These are phyloP conservation scores for Zoysia matrella DNA, from an alignment of 202 grass and related monocot genomes.

Conservation along the genomic window DNA sequence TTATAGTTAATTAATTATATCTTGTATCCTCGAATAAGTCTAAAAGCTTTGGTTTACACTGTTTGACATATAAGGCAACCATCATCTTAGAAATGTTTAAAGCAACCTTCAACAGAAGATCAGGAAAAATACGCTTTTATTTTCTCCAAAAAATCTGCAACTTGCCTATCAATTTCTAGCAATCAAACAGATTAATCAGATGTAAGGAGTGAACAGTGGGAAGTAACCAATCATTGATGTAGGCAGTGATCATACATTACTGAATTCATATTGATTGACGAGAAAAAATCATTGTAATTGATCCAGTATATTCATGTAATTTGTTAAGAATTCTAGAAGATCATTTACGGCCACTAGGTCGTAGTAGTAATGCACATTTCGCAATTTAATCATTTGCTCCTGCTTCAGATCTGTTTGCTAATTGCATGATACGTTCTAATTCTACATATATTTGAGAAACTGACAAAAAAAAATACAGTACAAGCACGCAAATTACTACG, in stretches of 20 bases:
- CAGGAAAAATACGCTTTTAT: background rate
- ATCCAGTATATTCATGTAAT: background rate
- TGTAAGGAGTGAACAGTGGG: background rate
- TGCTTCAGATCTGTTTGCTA: slow-evolving; percentile 1
- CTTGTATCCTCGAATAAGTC: background rate
- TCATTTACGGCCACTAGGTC: too few relatives aligned
- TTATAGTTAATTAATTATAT: slow-evolving; percentile 26
- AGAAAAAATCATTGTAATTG: background rate
- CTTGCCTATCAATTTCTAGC: background rate
- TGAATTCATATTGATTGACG: background rate
- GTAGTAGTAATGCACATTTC: background rate
- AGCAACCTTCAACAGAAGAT: background rate
- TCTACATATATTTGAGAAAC: background rate
- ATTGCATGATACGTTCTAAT: slow-evolving; percentile 10
- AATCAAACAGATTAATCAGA: background rate
- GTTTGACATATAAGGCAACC: background rate
- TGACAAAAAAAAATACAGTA: too few relatives aligned
- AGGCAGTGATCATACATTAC: background rate
- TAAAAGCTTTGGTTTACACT: background rate
- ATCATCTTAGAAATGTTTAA: background rate
- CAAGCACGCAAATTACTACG: too few relatives aligned
- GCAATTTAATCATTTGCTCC: background rate
- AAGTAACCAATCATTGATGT: background rate
- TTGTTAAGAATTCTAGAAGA: background rate
- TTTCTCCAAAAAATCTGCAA: background rate